Conservation (phyloP, 2,329 filamentous ascomycete genomes). For the Aspergillus ochraceus region DNA sequence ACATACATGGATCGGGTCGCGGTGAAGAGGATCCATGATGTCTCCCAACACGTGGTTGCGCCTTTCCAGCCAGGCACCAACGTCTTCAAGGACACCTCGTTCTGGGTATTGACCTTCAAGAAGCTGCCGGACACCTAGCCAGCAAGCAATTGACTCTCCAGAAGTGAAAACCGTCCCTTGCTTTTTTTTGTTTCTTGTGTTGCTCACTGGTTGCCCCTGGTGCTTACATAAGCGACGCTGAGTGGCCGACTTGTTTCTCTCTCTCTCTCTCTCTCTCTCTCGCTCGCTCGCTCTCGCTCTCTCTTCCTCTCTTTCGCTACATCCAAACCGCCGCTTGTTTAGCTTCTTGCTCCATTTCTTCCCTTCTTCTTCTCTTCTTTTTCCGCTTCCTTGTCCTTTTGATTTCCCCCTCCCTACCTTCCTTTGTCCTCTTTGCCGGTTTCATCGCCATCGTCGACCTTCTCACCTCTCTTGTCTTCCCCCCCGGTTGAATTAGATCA, state of each 20-base stretch:
- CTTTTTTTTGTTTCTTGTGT: neutral
- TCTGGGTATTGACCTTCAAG: neutral
- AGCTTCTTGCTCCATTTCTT: conserved; percentile 20
- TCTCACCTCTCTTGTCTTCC: conserved; percentile 3
- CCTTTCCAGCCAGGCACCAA: neutral
- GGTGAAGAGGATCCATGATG: neutral
- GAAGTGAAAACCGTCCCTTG: neutral
- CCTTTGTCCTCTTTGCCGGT: conserved; percentile 4
- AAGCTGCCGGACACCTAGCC: neutral
- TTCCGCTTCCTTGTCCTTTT: conserved; percentile 16
- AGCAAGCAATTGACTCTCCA: neutral
- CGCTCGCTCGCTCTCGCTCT: conserved; percentile 7
- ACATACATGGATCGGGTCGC: neutral
- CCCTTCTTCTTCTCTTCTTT: conserved; percentile 20
- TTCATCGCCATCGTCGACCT: conserved; percentile 7
- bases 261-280: conserved; percentile 7
- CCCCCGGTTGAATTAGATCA: conserved; percentile 15
- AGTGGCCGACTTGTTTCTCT: conserved; percentile 6
- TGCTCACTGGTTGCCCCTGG: neutral
- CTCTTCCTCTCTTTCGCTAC: conserved; percentile 8
- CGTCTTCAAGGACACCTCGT: neutral
- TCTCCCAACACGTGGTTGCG: neutral
- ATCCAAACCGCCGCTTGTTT: conserved; percentile 13
- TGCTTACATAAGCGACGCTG: conserved; percentile 20
- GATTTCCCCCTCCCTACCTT: conserved; percentile 13